phyloP scores from a whole-genome alignment of 352 stramenopile species.

The Phytophthora pluvialis region DNA sequence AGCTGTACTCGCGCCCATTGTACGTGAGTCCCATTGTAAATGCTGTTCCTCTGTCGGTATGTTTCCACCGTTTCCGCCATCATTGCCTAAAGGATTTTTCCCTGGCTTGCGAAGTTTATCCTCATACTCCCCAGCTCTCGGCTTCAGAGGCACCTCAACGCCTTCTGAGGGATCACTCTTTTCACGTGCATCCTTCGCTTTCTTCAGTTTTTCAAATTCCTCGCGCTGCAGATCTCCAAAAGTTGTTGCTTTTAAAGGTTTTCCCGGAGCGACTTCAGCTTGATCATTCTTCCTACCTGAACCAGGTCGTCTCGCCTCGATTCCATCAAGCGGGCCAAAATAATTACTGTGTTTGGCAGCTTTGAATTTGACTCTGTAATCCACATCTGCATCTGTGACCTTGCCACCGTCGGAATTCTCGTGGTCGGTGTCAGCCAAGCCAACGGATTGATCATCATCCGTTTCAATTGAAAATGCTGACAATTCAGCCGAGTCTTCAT shows the following conservation, averaged over 20 bases:
- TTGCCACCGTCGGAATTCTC: slow-evolving; percentile 9
- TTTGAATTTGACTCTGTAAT: slow-evolving; percentile 15
- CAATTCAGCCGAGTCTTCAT: slow-evolving; percentile 43
- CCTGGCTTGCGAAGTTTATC: slow-evolving; percentile 1
- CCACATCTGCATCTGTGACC: not conserved
- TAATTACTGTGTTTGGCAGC: not conserved
- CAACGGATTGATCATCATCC: slow-evolving; percentile 29
- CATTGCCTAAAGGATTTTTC: not conserved
- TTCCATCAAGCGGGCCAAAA: slow-evolving; percentile 3
- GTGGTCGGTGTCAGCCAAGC: slow-evolving; percentile 15
- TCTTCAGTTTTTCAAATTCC: slow-evolving; percentile 8
- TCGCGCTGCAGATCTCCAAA: slow-evolving; percentile 6
- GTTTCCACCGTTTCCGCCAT: not conserved
- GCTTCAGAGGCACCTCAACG: slow-evolving; percentile 1
- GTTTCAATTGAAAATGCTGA: slow-evolving; percentile 47
- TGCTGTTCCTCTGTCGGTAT: not conserved
- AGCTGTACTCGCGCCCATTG: not conserved
- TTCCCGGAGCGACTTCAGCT: slow-evolving; percentile 1
- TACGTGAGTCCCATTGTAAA: not conserved
- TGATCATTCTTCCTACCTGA: slow-evolving; percentile 1
- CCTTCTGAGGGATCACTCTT: not conserved
- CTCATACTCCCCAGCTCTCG: not conserved
- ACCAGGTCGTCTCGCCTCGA: not conserved
- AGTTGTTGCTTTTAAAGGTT: slow-evolving; percentile 7
- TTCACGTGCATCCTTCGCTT: slow-evolving; percentile 3